A percentile compares a stretch with the other conserved stretches of the same genome.
phyloP scores from a whole-genome alignment of 495 filamentous ascomycete genomes.

The Bacidia rubella region DNA sequence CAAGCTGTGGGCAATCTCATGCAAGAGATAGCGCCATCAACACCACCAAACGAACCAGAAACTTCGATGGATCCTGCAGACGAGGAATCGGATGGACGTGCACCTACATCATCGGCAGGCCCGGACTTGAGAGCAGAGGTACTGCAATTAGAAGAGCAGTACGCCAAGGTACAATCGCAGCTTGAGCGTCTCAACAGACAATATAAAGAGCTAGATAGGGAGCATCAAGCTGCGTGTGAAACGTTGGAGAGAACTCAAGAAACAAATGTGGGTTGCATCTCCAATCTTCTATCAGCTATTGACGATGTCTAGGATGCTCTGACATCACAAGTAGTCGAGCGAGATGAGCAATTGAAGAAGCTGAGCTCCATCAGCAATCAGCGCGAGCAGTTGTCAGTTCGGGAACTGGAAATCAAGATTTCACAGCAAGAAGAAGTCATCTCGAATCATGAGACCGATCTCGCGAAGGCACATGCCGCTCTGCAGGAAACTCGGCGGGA shows the following conservation, averaged over 20 bases:
- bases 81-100: not conserved
- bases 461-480: constrained; percentile 28
- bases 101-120: not conserved
- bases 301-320: constrained; percentile 25
- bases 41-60: not conserved
- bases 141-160: constrained; percentile 39
- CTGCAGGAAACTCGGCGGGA: constrained; percentile 21
- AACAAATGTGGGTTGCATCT: constrained; percentile 29
- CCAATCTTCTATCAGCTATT: not conserved
- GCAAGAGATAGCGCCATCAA: constrained; percentile 4
- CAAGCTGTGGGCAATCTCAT: constrained; percentile 4
- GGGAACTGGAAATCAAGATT: constrained; percentile 32
- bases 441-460: constrained; percentile 41
- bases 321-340: constrained; percentile 32
- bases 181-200: constrained; percentile 38
- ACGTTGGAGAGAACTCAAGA: constrained; percentile 44
- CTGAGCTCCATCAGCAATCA: constrained; percentile 23
- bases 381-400: constrained; percentile 14
- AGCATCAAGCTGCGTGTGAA: constrained; percentile 28
- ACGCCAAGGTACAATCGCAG: constrained; percentile 37
- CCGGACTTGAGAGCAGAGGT: constrained; percentile 33
- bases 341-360: constrained; percentile 34
- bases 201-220: constrained; percentile 38
- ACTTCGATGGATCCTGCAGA: not conserved
- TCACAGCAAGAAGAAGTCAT: constrained; percentile 44